These are phyloP conservation scores for Bryoglossum gracile DNA, from an alignment of 495 filamentous ascomycete species.

Conservation along the genomic window DNA sequence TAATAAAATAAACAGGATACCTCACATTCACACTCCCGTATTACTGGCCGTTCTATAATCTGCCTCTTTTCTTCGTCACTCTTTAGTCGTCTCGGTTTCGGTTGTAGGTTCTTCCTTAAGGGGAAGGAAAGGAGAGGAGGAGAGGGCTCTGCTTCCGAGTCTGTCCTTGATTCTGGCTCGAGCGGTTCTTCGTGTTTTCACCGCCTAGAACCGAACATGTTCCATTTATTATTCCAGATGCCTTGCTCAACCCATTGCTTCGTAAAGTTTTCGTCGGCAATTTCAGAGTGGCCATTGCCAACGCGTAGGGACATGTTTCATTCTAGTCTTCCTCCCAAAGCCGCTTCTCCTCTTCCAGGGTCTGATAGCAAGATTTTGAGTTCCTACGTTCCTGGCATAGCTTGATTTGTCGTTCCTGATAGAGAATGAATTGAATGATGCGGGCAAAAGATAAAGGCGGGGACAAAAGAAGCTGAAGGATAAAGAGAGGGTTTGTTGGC, in stretches of 20 bases:
- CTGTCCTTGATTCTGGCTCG: conserved; percentile 5
- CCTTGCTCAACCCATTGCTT: conserved; percentile 26
- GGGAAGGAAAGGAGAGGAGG: neutral
- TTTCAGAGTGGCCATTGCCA: conserved; percentile 1
- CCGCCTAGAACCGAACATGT: conserved; percentile 4
- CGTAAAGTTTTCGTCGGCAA: conserved; percentile 10
- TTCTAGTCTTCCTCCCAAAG: conserved; percentile 2
- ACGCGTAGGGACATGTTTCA: neutral
- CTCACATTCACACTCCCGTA: conserved; percentile 13
- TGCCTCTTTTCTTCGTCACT: conserved; percentile 6
- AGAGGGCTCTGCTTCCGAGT: neutral
- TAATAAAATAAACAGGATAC: conserved; percentile 27
- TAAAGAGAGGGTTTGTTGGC: too few relatives aligned
- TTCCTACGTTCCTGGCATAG: neutral
- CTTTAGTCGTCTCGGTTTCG: conserved; percentile 9
- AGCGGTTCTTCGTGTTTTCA: conserved; percentile 5
- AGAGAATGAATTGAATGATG: too few relatives aligned
- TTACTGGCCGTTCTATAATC: conserved; percentile 2
- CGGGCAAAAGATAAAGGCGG: too few relatives aligned
- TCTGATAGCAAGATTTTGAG: neutral
- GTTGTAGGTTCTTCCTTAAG: neutral
- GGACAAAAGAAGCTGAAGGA: too few relatives aligned
- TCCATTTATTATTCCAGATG: conserved; percentile 24
- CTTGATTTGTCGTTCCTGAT: conserved; percentile 5
- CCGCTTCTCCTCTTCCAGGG: conserved; percentile 9